phyloP scores from a whole-genome alignment of 2,329 filamentous ascomycete genomes.

The Diplodia mutila region DNA sequence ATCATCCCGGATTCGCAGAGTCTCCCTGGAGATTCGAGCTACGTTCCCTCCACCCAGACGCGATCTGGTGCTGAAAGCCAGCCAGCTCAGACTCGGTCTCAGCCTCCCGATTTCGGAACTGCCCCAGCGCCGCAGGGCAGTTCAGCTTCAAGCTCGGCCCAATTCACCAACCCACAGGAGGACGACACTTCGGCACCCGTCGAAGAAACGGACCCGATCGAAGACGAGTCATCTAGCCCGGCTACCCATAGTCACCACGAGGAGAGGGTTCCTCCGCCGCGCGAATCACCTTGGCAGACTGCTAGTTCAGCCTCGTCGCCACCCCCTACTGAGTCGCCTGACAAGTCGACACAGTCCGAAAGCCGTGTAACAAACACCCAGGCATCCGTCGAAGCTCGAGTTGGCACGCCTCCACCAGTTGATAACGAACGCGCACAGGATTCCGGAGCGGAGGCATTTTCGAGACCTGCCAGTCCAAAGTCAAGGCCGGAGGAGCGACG shows the following conservation, averaged over 20 bases:
- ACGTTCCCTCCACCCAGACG: slow-evolving; percentile 33
- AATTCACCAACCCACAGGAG: slow-evolving; percentile 13
- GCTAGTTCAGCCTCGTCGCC: slow-evolving; percentile 13
- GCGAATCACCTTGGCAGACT: slow-evolving; percentile 1
- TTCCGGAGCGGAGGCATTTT: background rate
- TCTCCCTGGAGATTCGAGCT: slow-evolving; percentile 31
- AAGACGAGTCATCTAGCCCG: slow-evolving; percentile 20
- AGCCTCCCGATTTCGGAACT: background rate
- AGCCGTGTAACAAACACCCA: background rate
- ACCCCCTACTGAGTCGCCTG: slow-evolving; percentile 3
- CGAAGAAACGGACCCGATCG: slow-evolving; percentile 27
- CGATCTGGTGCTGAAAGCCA: slow-evolving; percentile 6
- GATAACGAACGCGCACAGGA: background rate
- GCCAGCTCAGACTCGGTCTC: background rate
- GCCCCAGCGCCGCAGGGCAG: background rate
- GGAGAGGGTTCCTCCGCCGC: background rate
- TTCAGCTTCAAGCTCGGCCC: slow-evolving; percentile 5
- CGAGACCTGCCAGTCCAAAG: background rate
- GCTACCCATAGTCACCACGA: background rate
- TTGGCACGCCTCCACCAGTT: background rate
- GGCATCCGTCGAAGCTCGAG: background rate
- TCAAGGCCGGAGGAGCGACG: background rate
- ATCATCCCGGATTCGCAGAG: slow-evolving; percentile 38
- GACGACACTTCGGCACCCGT: slow-evolving; percentile 21
- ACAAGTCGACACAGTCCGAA: slow-evolving; percentile 8